These are phyloP conservation scores for Pezicula neosporulosa DNA, from an alignment of 2,329 filamentous ascomycete species.

Conservation along the genomic window DNA sequence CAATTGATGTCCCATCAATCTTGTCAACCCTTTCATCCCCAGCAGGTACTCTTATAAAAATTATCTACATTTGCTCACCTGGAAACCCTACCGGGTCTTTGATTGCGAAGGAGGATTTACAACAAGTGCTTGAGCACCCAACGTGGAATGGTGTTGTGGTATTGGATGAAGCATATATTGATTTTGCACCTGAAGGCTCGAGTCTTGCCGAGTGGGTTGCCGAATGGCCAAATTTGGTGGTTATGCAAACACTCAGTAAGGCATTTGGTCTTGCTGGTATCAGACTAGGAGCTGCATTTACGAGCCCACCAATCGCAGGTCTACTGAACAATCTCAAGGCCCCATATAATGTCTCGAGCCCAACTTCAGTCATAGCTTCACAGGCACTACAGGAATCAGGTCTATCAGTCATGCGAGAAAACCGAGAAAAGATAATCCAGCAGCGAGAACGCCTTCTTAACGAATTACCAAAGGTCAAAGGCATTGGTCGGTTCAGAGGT, in stretches of 20 bases:
- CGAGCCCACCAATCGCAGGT: constrained; percentile 67
- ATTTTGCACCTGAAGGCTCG: constrained; percentile 77
- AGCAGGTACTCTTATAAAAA: constrained; percentile 67
- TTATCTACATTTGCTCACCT: constrained; percentile 90
- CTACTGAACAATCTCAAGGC: constrained; percentile 92
- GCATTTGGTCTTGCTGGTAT: constrained; percentile 96
- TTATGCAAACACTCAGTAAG: constrained; percentile 98
- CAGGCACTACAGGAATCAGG: constrained; percentile 67
- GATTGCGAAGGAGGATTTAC: constrained; percentile 72
- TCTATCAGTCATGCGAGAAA: constrained; percentile 67
- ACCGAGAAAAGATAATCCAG: constrained; percentile 65
- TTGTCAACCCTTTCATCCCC: constrained; percentile 56
- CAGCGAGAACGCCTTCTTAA: constrained; percentile 75
- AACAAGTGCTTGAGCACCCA: constrained; percentile 73
- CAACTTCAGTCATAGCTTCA: constrained; percentile 76
- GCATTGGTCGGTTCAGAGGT: constrained; percentile 77
- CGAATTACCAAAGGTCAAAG: constrained; percentile 71
- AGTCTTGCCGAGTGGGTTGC: constrained; percentile 88
- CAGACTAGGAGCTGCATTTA: constrained; percentile 82
- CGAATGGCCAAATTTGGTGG: constrained; percentile 92
- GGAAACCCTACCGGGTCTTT: constrained; percentile 89
- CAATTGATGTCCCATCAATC: constrained; percentile 69
- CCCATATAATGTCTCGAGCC: constrained; percentile 91
- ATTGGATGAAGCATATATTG: constrained; percentile 93
- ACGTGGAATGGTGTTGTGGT: constrained; percentile 95